Base-by-base conservation (phyloP, 495 filamentous ascomycete genomes). In the Hypoxylon perforatum region DNA sequence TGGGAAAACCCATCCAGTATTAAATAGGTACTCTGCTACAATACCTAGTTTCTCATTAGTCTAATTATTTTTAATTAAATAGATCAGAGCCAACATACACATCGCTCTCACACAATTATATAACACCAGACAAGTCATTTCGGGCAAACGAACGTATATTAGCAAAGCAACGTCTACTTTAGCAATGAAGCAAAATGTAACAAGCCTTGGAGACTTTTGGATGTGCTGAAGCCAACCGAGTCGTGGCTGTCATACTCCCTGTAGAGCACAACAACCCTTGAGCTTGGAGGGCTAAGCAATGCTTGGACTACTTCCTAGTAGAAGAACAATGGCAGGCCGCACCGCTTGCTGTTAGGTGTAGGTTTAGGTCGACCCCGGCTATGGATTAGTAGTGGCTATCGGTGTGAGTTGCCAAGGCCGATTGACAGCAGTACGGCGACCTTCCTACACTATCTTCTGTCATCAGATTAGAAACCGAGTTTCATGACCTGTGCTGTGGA, bases 71-170 rank as follows among this genome's bases (percentile, higher is more conserved):
- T 2, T n/a, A n/a, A 38, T 38, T 11, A 11, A 38, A 38, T 2
- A 11, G 12, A 45, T 28, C 25, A 45, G 19, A 12, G 14, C 38
- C 11, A 22, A 22, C 0, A 46, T 8, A 61, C 38, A 15, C 17
- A 19, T 23, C 22, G 41, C 25, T 3, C 25, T 28, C 25, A 28
- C 25, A 28, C 25, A 28, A 28, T 3, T 28, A 28, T 7, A 28
- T 51, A 14, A 30, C 33, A 19, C 19, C n/a, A 45, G 18, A n/a
- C 19, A 55, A 39, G 4, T 8, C 18, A 50, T 14, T 15, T 63
- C 4, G 47, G 47, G 51, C 21, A 51, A 69, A 69, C 51, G 66
- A 69, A 61, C 57, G 66, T 69, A 23, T 61, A 64, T 69, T 69
- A 57, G 61, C 28, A 36, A n/a, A 33, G 51, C 33, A 57, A 46